A percentile compares a stretch with the other conserved stretches of the same genome.
Evolutionary conservation across 2,329 filamentous ascomycete species (phyloP).

Genomic region (Fusarium sp.): DNA sequence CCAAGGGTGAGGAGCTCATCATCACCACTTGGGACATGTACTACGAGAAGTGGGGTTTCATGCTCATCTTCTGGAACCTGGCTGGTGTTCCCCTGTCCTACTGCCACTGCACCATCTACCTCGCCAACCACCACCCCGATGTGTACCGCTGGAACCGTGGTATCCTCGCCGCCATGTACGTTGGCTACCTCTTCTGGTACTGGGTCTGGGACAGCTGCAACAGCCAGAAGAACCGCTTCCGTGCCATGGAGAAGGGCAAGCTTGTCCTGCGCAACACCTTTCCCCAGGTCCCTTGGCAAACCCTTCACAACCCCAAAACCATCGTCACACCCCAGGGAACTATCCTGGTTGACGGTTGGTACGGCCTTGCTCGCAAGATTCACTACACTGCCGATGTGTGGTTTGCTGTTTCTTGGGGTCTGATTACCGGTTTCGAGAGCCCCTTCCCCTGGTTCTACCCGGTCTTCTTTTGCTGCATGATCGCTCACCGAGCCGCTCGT

Average conservation of each 20-base stretch:
- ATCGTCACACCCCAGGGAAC: constrained; percentile 79
- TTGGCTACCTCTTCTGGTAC: constrained; percentile 83
- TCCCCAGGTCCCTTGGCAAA: constrained; percentile 91
- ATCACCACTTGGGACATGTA: constrained; percentile 96
- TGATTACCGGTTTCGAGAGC: constrained; percentile 66
- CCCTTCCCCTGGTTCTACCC: constrained; percentile 95
- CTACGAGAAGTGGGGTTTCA: constrained; percentile 96
- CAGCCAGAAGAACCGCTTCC: constrained; percentile 93
- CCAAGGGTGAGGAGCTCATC: constrained; percentile 92
- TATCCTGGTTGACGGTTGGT: constrained; percentile 88
- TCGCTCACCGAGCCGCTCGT: constrained; percentile 78
- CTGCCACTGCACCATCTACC: constrained; percentile 92
- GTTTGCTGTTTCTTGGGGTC: constrained; percentile 63
- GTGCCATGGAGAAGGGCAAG: constrained; percentile 80
- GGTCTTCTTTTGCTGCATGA: constrained; percentile 84
- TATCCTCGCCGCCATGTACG: constrained; percentile 72
- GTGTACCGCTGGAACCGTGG: constrained; percentile 81
- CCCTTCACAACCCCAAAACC: constrained; percentile 80
- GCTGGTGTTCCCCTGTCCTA: constrained; percentile 91
- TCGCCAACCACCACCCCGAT: constrained; percentile 83
- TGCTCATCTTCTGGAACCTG: constrained; percentile 98
- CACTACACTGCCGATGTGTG: constrained; percentile 63
- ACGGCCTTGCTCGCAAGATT: constrained; percentile 75
- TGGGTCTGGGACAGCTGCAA: constrained; percentile 94
- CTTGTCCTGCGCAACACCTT: constrained; percentile 79